These are phyloP conservation scores for Raddia distichophylla DNA, from an alignment of 176 grass and related monocot species.

Conservation along the genomic window DNA sequence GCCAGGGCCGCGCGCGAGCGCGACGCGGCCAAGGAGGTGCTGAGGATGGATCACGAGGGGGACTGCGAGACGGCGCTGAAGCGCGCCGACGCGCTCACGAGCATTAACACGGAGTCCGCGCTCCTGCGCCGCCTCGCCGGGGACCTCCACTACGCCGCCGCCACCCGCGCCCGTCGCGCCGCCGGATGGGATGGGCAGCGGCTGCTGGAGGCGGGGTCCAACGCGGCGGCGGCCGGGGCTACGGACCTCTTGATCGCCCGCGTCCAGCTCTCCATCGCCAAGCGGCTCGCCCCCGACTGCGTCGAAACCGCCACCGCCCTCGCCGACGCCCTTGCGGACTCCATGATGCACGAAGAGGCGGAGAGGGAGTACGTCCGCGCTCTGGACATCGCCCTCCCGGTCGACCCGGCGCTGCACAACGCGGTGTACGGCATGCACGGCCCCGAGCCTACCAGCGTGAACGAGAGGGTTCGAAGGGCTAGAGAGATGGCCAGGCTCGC, in stretches of 20 bases:
- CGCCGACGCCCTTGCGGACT: conserved; percentile 20
- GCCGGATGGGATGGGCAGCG: neutral
- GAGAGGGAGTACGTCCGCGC: conserved; percentile 30
- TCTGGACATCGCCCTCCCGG: neutral
- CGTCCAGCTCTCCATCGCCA: neutral
- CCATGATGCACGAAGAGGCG: conserved; percentile 1
- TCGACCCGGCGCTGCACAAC: conserved; percentile 38
- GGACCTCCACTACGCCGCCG: conserved; percentile 16
- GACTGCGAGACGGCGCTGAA: neutral
- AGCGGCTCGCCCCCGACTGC: conserved; percentile 38
- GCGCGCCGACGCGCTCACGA: neutral
- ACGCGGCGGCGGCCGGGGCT: neutral
- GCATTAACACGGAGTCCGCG: neutral
- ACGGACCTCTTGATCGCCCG: conserved; percentile 23
- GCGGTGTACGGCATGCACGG: conserved; percentile 30
- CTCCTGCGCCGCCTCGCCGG: conserved; percentile 25
- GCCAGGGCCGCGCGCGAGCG: neutral
- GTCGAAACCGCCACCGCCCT: conserved; percentile 30
- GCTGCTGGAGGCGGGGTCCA: neutral
- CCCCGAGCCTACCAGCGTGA: neutral
- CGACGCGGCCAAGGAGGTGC: conserved; percentile 13
- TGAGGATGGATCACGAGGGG: conserved; percentile 32
- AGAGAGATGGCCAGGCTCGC: neutral
- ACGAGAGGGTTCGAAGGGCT: conserved; percentile 8
- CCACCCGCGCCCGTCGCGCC: neutral